Evolutionary conservation across 192 early-diverging fungal species (phyloP), one percentile per base, ranked within the genome.

Genomic region (Chytriomyces confervae): DNA sequence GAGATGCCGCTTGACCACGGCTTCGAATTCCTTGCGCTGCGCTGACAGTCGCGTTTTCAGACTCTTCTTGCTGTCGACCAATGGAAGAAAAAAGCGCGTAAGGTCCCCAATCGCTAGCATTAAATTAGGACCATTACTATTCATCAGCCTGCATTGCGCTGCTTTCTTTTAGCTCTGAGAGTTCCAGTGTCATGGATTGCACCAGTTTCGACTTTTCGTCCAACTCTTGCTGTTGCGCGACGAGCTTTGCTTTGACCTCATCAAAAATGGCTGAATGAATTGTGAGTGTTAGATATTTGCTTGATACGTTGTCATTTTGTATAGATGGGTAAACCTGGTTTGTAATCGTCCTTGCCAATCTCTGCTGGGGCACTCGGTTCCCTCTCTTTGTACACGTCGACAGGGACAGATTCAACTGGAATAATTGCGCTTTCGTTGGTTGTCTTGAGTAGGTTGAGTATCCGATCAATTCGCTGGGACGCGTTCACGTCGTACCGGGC

Each of bases 21-120:
- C 80, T 71, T 90, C 89, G 80, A 90, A 90, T 61, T 90, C 89
- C 51, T 88, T 89, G 47, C 85, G 75, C 72, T 90, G 89, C 10
- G 88, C 66, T 7, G 79, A 23, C 6, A 90, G 80, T 44, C 90
- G 85, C 27, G 89, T 90, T 80, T 90, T 90, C 4, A 90, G 76
- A 16, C 80, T 82, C 69, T 86, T 85, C 66, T 83, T 81, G 61
- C 86, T 87, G 71, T 11, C 10, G 36, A 60, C 16, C n/a, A 29
- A 66, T 68, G n/a, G 5, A 11, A 13, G 77, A 77, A 20, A 11
- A 48, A 36, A 36, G 36, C 10, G 23, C 13, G 60, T 20, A 43
- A 45, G 20, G 43, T 57, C 18, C 24, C 36, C 2, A 5, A 3
- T 36, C 20, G 24, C 1, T 10, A 16, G 5, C 75, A 45, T 10